phyloP scores from a whole-genome alignment of 2,329 filamentous ascomycete species.

The Fusarium cicatricum region DNA sequence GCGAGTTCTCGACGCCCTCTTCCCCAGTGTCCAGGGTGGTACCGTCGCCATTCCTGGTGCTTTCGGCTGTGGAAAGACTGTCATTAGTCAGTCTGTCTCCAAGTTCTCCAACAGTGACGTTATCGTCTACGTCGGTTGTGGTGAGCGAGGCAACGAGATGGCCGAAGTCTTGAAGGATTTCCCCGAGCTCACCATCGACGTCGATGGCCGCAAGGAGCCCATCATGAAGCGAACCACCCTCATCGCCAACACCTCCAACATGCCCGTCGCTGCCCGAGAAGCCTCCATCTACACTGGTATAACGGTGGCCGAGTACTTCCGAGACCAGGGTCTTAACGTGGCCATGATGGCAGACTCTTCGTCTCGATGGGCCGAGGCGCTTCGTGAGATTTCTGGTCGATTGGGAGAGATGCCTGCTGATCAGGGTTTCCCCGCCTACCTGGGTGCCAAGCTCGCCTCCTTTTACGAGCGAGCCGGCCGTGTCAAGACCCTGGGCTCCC shows the following conservation, averaged over 20 bases:
- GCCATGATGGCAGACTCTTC: constrained; percentile 99
- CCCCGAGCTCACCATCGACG: constrained; percentile 94
- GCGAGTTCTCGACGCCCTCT: constrained; percentile 93
- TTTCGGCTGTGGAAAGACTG: constrained; percentile 99
- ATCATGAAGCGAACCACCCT: constrained; percentile 99
- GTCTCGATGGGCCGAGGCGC: constrained; percentile 97
- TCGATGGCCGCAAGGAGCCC: constrained; percentile 93
- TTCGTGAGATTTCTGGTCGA: constrained; percentile 98
- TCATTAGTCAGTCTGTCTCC: constrained; percentile 97
- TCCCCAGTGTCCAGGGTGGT: constrained; percentile 95
- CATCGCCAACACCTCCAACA: constrained; percentile 99
- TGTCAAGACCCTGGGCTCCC: constrained; percentile 84
- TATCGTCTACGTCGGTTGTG: constrained; percentile 93
- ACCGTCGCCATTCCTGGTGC: constrained; percentile 98
- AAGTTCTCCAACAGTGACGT: constrained; percentile 99
- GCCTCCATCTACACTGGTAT: constrained; percentile 99
- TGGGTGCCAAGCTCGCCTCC: constrained; percentile 94
- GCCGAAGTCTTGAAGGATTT: constrained; percentile 99
- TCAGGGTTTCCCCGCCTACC: constrained; percentile 98
- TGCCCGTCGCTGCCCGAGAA: constrained; percentile 98
- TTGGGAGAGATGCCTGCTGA: constrained; percentile 99
- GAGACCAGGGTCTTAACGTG: constrained; percentile 95
- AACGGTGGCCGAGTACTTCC: constrained; percentile 94
- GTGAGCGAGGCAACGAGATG: constrained; percentile 99
- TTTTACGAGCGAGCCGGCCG: constrained; percentile 99